Evolutionary conservation across 345 rosid genomes (phyloP).

Genomic region (Isatis tinctoria): DNA sequence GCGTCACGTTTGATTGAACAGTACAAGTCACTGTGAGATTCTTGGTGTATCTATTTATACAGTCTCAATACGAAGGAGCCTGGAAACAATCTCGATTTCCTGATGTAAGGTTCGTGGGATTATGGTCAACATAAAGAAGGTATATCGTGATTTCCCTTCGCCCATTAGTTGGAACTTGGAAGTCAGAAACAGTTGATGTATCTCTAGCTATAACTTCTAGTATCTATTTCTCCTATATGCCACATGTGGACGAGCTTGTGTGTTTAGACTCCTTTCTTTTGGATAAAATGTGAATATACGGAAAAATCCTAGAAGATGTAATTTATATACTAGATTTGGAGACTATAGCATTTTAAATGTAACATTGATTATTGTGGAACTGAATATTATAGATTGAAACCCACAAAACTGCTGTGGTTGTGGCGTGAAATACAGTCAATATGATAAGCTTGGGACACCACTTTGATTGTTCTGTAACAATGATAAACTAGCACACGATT

Average conservation of each 20-base stretch:
- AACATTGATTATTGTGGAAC: background rate
- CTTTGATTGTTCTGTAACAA: no score
- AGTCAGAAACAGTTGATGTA: background rate
- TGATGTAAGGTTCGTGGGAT: background rate
- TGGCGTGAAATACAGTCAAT: background rate
- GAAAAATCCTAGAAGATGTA: background rate
- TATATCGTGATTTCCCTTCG: background rate
- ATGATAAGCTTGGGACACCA: background rate
- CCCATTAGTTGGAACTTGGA: background rate
- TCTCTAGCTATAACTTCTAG: background rate
- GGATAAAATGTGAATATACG: background rate
- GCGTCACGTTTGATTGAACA: constrained; percentile 87
- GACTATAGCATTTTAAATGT: background rate
- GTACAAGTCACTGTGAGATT: constrained; percentile 69
- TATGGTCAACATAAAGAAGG: background rate
- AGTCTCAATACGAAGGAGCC: background rate
- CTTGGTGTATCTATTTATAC: background rate
- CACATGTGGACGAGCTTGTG: background rate
- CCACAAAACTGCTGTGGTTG: background rate
- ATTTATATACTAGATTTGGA: background rate
- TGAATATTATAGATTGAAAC: background rate
- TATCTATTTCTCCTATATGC: background rate
- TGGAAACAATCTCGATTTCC: constrained; percentile 12
- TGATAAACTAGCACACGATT: no score
- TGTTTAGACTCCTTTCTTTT: background rate